Base-by-base conservation (phyloP, 768 basidiomycete genomes). In the Naganishia kalamii region DNA sequence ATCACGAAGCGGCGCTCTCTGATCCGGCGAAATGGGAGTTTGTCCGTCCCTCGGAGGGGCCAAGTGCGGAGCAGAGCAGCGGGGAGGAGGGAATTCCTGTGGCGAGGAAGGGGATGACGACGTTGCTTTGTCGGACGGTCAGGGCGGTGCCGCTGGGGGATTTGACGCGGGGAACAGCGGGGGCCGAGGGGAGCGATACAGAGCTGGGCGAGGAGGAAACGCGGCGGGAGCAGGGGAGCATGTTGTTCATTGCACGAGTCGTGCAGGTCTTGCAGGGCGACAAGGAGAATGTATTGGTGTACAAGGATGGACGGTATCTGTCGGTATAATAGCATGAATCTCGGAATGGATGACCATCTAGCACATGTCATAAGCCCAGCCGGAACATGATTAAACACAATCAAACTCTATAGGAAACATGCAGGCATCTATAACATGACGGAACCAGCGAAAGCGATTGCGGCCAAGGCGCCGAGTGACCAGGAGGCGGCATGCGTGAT, bases 211-310 rank as follows among this genome's bases (percentile, higher is more conserved):
- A 25, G 43, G 47, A 33, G 17, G 33, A 21, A 41, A 52, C 37
- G 27, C 41, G 30, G 40, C 48, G 59, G 49, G 43, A 80, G 74
- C 70, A 88, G 86, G 41, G 87, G 33, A 71, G 70, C 57, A 72
- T 91, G 80, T 78, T 93, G 44, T 92, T 90, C 77, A 85, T 93
- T 67, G 90, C 89, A 15, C 80, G 82, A n/a, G 90, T 93, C 12
- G 77, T 85, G 32, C 78, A 85, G 29, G 86, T 92, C 46, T 1
- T 57, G 19, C 33, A 35, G n/a, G 54, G 54, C 11, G 23, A 35
- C 11, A 17, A 33, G 8, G 23, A 35, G 7, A 37, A 57, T 23
- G 54, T 57, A 40, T 41, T 57, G 13, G n/a, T 57, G 54, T 57
- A 57, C 54, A 57, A 57, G 54, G 54, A 57, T 40, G 40, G 54